A percentile compares a stretch with the other conserved stretches of the same genome.
phyloP scores from a whole-genome alignment of 208 protist genomes.

The Acanthamoeba healyi region DNA sequence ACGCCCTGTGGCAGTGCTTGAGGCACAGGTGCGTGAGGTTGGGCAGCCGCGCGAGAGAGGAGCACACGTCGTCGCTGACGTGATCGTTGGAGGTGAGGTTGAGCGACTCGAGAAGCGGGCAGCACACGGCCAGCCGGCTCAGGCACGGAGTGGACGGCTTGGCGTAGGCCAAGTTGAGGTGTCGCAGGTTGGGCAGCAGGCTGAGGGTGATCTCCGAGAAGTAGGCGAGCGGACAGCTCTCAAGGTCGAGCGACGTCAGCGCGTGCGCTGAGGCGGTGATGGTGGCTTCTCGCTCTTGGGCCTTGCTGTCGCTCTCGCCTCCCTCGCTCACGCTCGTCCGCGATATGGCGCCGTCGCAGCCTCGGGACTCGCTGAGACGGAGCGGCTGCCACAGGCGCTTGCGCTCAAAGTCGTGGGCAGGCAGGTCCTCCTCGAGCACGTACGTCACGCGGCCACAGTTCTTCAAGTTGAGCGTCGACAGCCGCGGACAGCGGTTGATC shows the following conservation, averaged over 20 bases:
- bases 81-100: slow-evolving; percentile 24
- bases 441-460: not conserved
- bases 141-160: not conserved
- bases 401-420: no score
- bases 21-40: not conserved
- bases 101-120: not conserved
- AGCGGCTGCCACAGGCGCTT: not conserved
- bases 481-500: slow-evolving; percentile 7
- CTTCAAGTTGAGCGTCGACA: slow-evolving; percentile 23
- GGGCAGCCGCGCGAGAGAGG: not conserved
- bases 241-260: slow-evolving; percentile 24
- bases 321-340: no score
- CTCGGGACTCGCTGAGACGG: not conserved
- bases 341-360: not conserved
- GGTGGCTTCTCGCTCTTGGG: not conserved
- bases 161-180: slow-evolving; percentile 28
- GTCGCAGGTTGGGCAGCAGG: not conserved
- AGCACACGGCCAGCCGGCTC: not conserved
- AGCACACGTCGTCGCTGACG: slow-evolving; percentile 8
- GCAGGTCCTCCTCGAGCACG: slow-evolving; percentile 27
- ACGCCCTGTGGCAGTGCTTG: slow-evolving; percentile 30
- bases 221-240: not conserved
- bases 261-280: no score
- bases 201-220: not conserved
- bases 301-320: not conserved